Base-by-base conservation (phyloP, 1,284 basidiomycete genomes). In the Leccinum subatratum region DNA sequence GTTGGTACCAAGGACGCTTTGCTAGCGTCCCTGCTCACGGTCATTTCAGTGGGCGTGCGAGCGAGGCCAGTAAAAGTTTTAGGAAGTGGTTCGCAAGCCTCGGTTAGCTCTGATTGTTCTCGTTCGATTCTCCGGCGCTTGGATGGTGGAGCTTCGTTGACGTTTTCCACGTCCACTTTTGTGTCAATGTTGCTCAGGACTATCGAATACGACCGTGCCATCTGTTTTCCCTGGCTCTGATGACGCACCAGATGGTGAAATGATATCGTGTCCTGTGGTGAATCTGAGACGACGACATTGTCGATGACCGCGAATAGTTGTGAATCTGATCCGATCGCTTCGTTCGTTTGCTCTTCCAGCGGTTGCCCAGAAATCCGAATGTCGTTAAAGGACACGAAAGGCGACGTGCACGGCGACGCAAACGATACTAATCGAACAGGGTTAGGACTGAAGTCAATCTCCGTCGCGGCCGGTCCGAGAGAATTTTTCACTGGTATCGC, bases 61-160 rank as follows among this genome's bases (percentile, higher is more conserved):
- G 45, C n/a, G 34, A 62, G n/a, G 5, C 12, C 18, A 12, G 3
- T 6, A 20, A 28, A 37, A 18, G 25, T 9, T 25, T 45, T 61
- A 4, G 12, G 18, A 9, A 22, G 11, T 14, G 4, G 14, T 20
- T 45, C 59, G n/a, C 20, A 18, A 3, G 16, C 6, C n/a, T 64
- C 22, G 4, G 61, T 34, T 9, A n/a, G 14, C 16, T 45, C 30
- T 6, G 62, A 61, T 3, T 25, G 57, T 2, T 68, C 71, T 56
- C 34, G 57, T 45, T 68, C 70, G 6, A 70, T 34, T 59, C 65
- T 73, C 7, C 57, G 64, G 16, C 68, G 71, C 62, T 76, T 74
- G 7, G n/a, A 34, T 14, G 11, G 39, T 2, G 58, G 61, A 42
- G 6, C 11, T 12, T 67, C 62, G 18, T 6, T 32, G 1, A 39